Evolutionary conservation across 352 stramenopile genomes (phyloP).

Genomic region (Phytophthora agathidicida): DNA sequence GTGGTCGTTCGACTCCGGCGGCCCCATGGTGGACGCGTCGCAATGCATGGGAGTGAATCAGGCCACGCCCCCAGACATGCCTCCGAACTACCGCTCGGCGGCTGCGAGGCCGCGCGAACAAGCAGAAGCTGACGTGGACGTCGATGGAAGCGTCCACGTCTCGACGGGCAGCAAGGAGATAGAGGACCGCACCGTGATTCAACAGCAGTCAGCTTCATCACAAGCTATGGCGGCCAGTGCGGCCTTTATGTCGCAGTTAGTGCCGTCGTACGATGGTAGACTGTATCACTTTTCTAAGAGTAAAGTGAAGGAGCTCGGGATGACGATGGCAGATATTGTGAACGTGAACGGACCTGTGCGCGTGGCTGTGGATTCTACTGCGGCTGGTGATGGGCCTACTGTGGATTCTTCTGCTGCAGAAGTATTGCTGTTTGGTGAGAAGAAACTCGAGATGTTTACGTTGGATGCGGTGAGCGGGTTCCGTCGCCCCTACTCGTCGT

Average conservation of each 20-base stretch:
- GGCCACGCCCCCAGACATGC: slow-evolving; percentile 11
- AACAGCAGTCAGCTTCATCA: slow-evolving; percentile 23
- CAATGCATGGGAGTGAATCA: slow-evolving; percentile 33
- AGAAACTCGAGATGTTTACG: slow-evolving; percentile 72
- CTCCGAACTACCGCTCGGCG: slow-evolving; percentile 15
- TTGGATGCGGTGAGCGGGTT: slow-evolving; percentile 69
- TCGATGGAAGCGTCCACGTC: slow-evolving; percentile 36
- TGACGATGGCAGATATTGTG: slow-evolving; percentile 81
- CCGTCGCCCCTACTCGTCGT: slow-evolving; percentile 52
- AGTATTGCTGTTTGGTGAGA: slow-evolving; percentile 81
- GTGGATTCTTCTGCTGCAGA: slow-evolving; percentile 40
- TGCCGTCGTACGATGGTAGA: slow-evolving; percentile 79
- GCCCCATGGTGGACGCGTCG: slow-evolving; percentile 80
- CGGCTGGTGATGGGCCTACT: not conserved
- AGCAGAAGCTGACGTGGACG: slow-evolving; percentile 22
- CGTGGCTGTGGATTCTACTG: slow-evolving; percentile 33
- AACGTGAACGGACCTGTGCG: slow-evolving; percentile 75
- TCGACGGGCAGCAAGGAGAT: slow-evolving; percentile 6
- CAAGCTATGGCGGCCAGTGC: slow-evolving; percentile 36
- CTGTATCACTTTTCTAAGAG: slow-evolving; percentile 76
- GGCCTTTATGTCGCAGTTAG: slow-evolving; percentile 59
- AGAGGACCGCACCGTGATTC: slow-evolving; percentile 35
- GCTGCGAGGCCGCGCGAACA: not conserved
- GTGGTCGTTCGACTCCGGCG: slow-evolving; percentile 85
- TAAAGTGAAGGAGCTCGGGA: slow-evolving; percentile 70